These are phyloP conservation scores for Gastrodia elata DNA, from an alignment of 106 monocot species.

Conservation along the genomic window DNA sequence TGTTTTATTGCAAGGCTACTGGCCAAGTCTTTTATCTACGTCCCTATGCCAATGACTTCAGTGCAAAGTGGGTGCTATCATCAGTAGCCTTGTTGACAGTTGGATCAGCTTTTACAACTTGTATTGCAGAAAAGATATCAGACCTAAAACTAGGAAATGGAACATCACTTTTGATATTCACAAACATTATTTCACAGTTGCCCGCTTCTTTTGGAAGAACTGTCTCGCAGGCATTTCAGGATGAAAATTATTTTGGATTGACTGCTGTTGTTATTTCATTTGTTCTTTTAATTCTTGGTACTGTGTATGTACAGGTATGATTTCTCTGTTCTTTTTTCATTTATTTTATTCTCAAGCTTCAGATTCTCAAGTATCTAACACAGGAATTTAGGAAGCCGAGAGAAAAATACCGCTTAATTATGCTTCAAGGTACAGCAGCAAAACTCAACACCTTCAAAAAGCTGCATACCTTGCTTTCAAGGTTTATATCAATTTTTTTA, in stretches of 20 bases:
- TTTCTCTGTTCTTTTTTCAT: not conserved
- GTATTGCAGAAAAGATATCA: conserved; percentile 90
- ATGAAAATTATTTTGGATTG: conserved; percentile 90
- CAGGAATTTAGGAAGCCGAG: conserved; percentile 90
- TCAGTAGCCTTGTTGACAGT: conserved; percentile 76
- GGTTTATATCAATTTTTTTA: conserved; percentile 30
- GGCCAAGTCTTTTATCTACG: conserved; percentile 93
- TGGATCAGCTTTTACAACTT: conserved; percentile 92
- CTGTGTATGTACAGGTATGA: conserved; percentile 97
- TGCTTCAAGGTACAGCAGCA: conserved; percentile 93
- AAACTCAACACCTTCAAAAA: conserved; percentile 71
- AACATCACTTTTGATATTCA: conserved; percentile 97
- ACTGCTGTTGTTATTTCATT: conserved; percentile 65
- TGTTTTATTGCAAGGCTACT: conserved; percentile 58
- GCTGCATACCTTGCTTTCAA: conserved; percentile 98
- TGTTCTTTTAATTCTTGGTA: conserved; percentile 78
- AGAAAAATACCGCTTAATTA: conserved; percentile 99
- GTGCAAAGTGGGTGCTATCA: conserved; percentile 78
- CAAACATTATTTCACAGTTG: conserved; percentile 93
- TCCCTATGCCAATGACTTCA: conserved; percentile 89
- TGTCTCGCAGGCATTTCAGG: conserved; percentile 81
- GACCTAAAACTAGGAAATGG: conserved; percentile 99
- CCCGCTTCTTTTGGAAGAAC: conserved; percentile 96
- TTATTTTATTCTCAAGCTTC: not conserved
- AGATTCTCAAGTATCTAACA: conserved; percentile 22